A percentile compares a stretch with the other conserved stretches of the same genome.
phyloP scores from a whole-genome alignment of 176 grass and related monocot species.

The Musa beccarii region DNA sequence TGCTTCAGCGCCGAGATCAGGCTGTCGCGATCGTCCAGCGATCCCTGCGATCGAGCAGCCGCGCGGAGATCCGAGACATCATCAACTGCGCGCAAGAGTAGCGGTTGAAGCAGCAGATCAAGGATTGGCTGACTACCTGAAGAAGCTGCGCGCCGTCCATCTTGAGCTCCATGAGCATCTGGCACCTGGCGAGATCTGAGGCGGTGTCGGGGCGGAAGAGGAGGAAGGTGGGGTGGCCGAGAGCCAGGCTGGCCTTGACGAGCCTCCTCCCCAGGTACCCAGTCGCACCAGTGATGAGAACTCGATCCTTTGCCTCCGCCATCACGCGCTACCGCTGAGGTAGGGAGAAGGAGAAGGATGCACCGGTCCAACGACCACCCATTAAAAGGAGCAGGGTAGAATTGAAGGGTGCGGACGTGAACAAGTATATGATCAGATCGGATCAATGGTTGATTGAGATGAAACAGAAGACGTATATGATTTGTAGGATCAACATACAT shows the following conservation, averaged over 20 bases:
- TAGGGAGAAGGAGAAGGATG: too few relatives aligned
- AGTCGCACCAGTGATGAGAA: constrained; percentile 34
- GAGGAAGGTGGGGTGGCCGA: constrained; percentile 39
- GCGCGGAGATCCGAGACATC: too few relatives aligned
- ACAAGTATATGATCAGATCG: too few relatives aligned
- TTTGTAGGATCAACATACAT: too few relatives aligned
- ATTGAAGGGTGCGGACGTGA: too few relatives aligned
- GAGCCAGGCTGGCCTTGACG: constrained; percentile 29
- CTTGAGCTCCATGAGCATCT: constrained; percentile 46
- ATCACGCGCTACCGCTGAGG: too few relatives aligned
- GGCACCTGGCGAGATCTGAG: constrained; percentile 28
- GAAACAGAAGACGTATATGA: too few relatives aligned
- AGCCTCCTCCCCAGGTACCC: constrained; percentile 32
- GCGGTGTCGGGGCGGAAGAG: constrained; percentile 43
- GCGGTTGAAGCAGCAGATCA: too few relatives aligned
- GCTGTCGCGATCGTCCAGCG: constrained; percentile 28
- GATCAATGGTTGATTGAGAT: too few relatives aligned
- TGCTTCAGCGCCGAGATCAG: constrained; percentile 42
- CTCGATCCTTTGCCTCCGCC: background rate
- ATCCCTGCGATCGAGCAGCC: constrained; percentile 17
- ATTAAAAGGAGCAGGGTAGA: too few relatives aligned
- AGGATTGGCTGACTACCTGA: background rate
- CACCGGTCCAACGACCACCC: too few relatives aligned
- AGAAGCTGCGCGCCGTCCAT: constrained; percentile 36
- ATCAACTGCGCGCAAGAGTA: too few relatives aligned